A percentile compares a stretch with the other conserved stretches of the same genome.
phyloP scores from a whole-genome alignment of 768 basidiomycete species.

The Termitomyces sp. region DNA sequence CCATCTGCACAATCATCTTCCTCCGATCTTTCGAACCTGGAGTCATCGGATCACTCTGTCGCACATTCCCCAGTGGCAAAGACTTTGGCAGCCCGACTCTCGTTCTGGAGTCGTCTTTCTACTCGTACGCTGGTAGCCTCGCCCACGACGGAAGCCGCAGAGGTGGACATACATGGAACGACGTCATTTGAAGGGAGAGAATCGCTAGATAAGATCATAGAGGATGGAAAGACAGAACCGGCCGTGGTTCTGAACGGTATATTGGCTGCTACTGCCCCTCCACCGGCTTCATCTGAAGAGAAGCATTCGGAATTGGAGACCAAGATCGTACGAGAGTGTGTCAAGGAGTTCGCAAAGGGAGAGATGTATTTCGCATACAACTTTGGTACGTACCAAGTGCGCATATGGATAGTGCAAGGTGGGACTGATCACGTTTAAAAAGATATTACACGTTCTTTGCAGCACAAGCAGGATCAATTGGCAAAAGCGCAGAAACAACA shows the following conservation, averaged over 20 bases:
- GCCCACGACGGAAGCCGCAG: constrained; percentile 4
- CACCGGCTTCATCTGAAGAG: constrained; percentile 60
- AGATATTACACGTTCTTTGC: constrained; percentile 83
- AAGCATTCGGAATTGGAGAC: constrained; percentile 72
- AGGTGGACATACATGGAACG: constrained; percentile 2
- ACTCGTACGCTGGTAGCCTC: constrained; percentile 30
- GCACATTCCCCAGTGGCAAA: constrained; percentile 53
- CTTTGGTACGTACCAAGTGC: constrained; percentile 51
- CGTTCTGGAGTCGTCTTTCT: constrained; percentile 69
- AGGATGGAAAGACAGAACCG: constrained; percentile 42
- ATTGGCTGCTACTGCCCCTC: constrained; percentile 53
- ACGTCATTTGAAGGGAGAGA: constrained; percentile 24
- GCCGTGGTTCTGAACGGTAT: constrained; percentile 52
- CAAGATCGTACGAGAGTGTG: constrained; percentile 76
- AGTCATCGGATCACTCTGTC: constrained; percentile 44
- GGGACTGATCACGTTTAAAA: not conserved
- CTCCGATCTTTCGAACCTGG: constrained; percentile 52
- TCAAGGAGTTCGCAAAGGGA: constrained; percentile 74
- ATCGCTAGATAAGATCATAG: constrained; percentile 39
- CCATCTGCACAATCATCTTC: constrained; percentile 37
- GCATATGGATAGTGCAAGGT: not conserved
- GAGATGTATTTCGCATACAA: constrained; percentile 89
- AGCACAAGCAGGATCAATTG: constrained; percentile 70
- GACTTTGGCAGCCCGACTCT: constrained; percentile 58
- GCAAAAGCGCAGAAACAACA: constrained; percentile 54